phyloP scores from a whole-genome alignment of 768 basidiomycete species.

The Cyclocybe aegerita region DNA sequence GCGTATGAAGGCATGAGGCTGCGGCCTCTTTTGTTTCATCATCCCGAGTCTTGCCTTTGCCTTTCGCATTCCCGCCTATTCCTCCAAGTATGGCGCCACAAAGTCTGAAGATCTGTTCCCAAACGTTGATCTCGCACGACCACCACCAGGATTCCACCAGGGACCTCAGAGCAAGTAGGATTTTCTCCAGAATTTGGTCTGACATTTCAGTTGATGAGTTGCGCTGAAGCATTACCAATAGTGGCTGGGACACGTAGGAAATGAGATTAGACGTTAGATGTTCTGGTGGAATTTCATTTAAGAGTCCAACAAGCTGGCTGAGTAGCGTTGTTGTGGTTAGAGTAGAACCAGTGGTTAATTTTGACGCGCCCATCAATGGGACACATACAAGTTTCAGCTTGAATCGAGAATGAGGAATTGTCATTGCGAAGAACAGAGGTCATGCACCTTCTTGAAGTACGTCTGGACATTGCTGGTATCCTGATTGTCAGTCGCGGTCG shows the following conservation, averaged over 20 bases:
- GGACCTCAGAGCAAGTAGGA: slow-evolving; percentile 56
- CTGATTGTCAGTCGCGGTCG: background rate
- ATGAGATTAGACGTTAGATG: slow-evolving; percentile 59
- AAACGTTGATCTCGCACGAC: slow-evolving; percentile 66
- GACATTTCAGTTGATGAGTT: slow-evolving; percentile 70
- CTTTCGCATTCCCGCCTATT: slow-evolving; percentile 56
- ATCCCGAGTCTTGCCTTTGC: slow-evolving; percentile 60
- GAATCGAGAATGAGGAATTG: background rate
- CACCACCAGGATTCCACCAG: slow-evolving; percentile 85
- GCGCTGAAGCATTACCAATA: slow-evolving; percentile 81
- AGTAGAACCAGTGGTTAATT: slow-evolving; percentile 56
- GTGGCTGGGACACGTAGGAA: slow-evolving; percentile 84
- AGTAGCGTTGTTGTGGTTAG: slow-evolving; percentile 51
- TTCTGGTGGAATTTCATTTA: slow-evolving; percentile 43
- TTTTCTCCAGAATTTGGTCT: slow-evolving; percentile 75
- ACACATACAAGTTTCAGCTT: slow-evolving; percentile 78
- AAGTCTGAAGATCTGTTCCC: slow-evolving; percentile 87
- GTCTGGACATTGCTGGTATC: slow-evolving; percentile 11
- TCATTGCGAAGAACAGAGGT: background rate
- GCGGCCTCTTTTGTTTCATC: slow-evolving; percentile 86
- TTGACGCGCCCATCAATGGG: slow-evolving; percentile 70
- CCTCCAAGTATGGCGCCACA: slow-evolving; percentile 65
- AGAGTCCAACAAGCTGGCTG: slow-evolving; percentile 44
- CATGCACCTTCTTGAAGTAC: slow-evolving; percentile 22
- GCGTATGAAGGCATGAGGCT: slow-evolving; percentile 57